Conservation (phyloP, 106 monocot species). For the Cymbidium sinense region DNA sequence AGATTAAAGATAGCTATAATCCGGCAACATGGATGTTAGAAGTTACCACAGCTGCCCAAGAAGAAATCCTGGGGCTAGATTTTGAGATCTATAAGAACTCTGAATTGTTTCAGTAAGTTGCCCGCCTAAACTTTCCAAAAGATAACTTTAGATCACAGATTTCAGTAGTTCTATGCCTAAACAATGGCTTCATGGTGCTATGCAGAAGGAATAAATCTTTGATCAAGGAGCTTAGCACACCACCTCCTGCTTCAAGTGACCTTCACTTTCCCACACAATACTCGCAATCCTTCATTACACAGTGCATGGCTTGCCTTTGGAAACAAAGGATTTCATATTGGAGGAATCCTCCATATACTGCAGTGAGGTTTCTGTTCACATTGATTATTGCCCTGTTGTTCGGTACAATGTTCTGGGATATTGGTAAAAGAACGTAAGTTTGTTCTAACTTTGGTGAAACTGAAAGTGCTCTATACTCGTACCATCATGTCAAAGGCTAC, state of each 20-base stretch:
- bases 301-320: slow-evolving; percentile 73
- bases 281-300: slow-evolving; percentile 41
- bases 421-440: slow-evolving; percentile 50
- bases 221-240: slow-evolving; percentile 43
- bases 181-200: too few relatives aligned
- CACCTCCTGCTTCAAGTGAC: slow-evolving; percentile 42
- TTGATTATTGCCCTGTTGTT: slow-evolving; percentile 38
- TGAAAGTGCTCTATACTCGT: not conserved
- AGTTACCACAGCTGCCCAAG: slow-evolving; percentile 16
- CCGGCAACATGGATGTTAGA: slow-evolving; percentile 69
- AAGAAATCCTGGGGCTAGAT: slow-evolving; percentile 23
- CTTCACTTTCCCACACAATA: slow-evolving; percentile 54
- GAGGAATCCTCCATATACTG: slow-evolving; percentile 64
- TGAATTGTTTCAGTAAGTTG: slow-evolving; percentile 24
- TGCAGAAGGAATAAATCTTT: slow-evolving; percentile 60
- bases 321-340: slow-evolving; percentile 74
- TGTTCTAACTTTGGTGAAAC: not conserved
- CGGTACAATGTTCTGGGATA: slow-evolving; percentile 68
- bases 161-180: too few relatives aligned
- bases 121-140: not conserved
- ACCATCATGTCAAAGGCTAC: not conserved
- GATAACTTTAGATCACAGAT: not conserved
- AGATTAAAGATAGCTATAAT: slow-evolving; percentile 46
- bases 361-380: slow-evolving; percentile 48
- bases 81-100: slow-evolving; percentile 35